phyloP scores from a whole-genome alignment of 2,329 filamentous ascomycete genomes.

The Curvularia eragrostidis region DNA sequence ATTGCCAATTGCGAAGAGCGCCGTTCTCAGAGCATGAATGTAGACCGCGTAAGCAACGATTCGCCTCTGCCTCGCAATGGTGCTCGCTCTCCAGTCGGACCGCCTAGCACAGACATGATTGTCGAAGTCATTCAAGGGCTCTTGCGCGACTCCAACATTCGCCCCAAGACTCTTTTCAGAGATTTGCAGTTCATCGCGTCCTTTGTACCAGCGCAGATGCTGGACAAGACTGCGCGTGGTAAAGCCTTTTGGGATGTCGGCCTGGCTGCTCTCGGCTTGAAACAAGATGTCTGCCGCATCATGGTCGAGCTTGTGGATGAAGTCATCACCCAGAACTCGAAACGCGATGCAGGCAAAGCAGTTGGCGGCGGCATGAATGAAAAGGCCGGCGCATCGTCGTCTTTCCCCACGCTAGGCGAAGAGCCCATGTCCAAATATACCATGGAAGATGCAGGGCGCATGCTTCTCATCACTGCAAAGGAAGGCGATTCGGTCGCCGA shows the following conservation, averaged over 20 bases:
- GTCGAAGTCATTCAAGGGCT: conserved; percentile 53
- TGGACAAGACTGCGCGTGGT: conserved; percentile 65
- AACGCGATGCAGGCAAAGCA: conserved; percentile 56
- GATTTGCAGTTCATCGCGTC: conserved; percentile 65
- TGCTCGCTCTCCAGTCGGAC: conserved; percentile 47
- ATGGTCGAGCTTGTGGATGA: conserved; percentile 79
- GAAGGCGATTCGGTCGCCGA: conserved; percentile 90
- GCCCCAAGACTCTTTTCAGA: conserved; percentile 57
- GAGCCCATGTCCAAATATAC: conserved; percentile 67
- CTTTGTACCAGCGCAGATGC: conserved; percentile 63
- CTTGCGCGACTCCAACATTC: conserved; percentile 54
- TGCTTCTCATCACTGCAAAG: conserved; percentile 92
- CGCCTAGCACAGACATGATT: conserved; percentile 53
- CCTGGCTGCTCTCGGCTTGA: conserved; percentile 84
- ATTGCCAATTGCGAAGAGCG: conserved; percentile 75
- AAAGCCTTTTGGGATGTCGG: conserved; percentile 93
- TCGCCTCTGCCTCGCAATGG: conserved; percentile 49
- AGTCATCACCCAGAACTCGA: conserved; percentile 72
- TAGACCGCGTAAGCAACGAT: conserved; percentile 43
- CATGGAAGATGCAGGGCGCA: conserved; percentile 80
- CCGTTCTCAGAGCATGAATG: conserved; percentile 63
- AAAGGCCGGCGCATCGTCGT: conserved; percentile 22
- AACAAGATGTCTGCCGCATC: conserved; percentile 83
- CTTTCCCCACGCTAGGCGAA: conserved; percentile 16
- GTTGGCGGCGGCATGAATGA: conserved; percentile 27